Conservation (phyloP, 495 filamentous ascomycete species). For the Pseudotulostoma volvatum region DNA sequence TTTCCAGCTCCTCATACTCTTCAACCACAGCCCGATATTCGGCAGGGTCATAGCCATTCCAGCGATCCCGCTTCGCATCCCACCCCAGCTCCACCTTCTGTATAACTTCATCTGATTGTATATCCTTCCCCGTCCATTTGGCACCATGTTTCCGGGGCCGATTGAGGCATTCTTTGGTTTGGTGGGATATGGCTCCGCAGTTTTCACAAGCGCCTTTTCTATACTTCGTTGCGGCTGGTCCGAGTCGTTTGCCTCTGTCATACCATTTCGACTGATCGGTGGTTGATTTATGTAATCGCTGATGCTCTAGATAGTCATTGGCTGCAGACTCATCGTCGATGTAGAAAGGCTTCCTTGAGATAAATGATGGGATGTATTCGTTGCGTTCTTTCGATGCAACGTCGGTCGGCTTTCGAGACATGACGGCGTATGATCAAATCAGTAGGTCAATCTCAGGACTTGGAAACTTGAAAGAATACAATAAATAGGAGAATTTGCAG, state of each 20-base stretch:
- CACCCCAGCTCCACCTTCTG: conserved; percentile 75
- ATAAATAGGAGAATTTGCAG: too few species aligned
- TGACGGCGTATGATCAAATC: too few species aligned
- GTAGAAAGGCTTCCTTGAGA: conserved; percentile 96
- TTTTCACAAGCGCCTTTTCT: conserved; percentile 97
- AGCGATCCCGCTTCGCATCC: conserved; percentile 97
- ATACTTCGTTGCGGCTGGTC: conserved; percentile 82
- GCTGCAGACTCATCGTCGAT: conserved; percentile 61
- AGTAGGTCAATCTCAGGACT: too few species aligned
- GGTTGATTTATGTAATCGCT: conserved; percentile 59
- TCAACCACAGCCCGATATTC: conserved; percentile 76
- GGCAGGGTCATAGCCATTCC: conserved; percentile 87
- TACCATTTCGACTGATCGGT: conserved; percentile 73
- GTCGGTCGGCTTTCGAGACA: conserved; percentile 35
- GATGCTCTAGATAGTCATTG: conserved; percentile 91
- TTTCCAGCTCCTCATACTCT: conserved; percentile 75
- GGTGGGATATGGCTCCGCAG: conserved; percentile 93
- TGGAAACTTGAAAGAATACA: too few species aligned
- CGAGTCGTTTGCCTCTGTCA: conserved; percentile 64
- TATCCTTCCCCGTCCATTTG: conserved; percentile 82
- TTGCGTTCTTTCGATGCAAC: conserved; percentile 61
- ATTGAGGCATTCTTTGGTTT: conserved; percentile 81
- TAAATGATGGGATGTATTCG: conserved; percentile 97
- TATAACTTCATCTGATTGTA: conserved; percentile 80
- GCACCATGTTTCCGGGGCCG: conserved; percentile 82